A percentile compares a stretch with the other conserved stretches of the same genome.
Conservation (phyloP, 2,329 filamentous ascomycete species). For the Coniochaeta sp. region DNA sequence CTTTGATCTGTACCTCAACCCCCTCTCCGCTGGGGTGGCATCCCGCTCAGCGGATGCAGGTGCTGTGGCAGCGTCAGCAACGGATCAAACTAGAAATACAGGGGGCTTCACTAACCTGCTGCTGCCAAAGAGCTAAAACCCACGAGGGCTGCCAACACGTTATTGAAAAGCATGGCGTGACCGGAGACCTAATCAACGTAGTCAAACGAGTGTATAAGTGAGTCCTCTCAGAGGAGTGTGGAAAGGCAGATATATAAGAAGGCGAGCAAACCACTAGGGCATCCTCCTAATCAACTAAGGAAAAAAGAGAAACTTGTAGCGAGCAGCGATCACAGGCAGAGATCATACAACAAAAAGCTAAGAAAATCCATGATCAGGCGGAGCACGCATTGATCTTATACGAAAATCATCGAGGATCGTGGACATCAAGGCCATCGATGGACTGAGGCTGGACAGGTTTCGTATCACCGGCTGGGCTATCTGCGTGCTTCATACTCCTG, state of each 20-base stretch:
- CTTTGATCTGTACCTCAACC: conserved; percentile 16
- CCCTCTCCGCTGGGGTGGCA: conserved; percentile 8
- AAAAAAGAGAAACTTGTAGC: background rate
- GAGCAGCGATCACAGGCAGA: background rate
- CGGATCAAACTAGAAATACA: background rate
- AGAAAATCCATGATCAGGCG: background rate
- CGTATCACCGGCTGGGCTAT: background rate
- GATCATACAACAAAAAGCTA: background rate
- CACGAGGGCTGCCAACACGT: conserved; percentile 18
- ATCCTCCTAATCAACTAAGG: background rate
- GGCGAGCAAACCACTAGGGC: background rate
- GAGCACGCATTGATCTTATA: background rate
- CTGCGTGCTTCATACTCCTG: background rate
- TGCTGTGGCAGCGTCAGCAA: conserved; percentile 12
- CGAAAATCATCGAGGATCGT: background rate
- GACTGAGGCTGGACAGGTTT: background rate
- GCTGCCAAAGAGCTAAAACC: conserved; percentile 18
- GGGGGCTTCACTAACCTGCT: conserved; percentile 16
- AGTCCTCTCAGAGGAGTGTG: background rate
- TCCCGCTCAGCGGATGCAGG: conserved; percentile 14
- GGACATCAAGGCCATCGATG: background rate
- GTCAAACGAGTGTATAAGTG: background rate
- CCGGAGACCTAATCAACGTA: background rate
- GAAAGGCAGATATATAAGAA: background rate
- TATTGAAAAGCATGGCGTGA: conserved; percentile 17